Evolutionary conservation across 495 filamentous ascomycete genomes (phyloP).

Genomic region (Lasiosphaeria hispida): DNA sequence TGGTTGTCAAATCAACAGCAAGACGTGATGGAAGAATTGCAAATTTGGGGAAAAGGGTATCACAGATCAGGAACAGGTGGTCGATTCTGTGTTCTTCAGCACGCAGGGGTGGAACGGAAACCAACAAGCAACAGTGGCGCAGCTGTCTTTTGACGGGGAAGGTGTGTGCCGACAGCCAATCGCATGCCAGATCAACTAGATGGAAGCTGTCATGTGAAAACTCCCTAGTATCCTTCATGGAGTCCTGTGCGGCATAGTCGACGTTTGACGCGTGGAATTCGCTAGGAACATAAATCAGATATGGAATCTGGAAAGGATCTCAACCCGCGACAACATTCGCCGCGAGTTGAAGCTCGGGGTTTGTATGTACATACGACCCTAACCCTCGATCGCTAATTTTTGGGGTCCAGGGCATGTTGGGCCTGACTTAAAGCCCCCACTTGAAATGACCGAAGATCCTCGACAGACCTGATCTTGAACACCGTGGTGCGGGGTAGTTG

Average conservation of each 20-base stretch:
- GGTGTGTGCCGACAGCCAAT: neutral
- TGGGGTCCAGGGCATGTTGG: neutral
- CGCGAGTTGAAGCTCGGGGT: neutral
- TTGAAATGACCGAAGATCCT: neutral
- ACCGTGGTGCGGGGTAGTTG: too few species aligned
- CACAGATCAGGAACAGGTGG: neutral
- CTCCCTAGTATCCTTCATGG: too few species aligned
- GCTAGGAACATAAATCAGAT: too few species aligned
- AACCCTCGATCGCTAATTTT: neutral
- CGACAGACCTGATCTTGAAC: too few species aligned
- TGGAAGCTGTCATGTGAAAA: too few species aligned
- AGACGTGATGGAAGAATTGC: too few species aligned
- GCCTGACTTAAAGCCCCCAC: neutral
- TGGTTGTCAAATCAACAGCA: neutral
- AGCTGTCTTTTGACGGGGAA: neutral
- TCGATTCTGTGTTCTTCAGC: neutral
- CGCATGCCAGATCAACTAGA: too few species aligned
- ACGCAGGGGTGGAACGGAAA: neutral
- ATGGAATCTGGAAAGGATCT: too few species aligned
- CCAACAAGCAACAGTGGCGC: conserved; percentile 13
- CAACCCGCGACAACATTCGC: neutral
- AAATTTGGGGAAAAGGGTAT: neutral
- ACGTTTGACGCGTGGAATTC: too few species aligned
- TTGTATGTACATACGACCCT: neutral
- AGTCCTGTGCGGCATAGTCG: too few species aligned